Conservation (phyloP, 2,329 filamentous ascomycete species). For the Talaromyces sp. region DNA sequence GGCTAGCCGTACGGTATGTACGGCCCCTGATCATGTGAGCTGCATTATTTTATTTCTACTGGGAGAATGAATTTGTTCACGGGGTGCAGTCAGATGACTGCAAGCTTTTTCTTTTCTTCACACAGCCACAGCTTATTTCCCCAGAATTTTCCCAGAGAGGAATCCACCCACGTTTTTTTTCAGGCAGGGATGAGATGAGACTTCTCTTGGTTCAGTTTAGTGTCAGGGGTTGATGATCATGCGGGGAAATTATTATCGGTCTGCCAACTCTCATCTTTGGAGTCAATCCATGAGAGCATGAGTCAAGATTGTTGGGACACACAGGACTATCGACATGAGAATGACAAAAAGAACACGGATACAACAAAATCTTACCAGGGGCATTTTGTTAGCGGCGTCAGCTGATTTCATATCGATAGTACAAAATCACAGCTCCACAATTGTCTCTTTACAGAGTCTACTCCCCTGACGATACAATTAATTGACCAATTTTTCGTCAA, state of each 20-base stretch:
- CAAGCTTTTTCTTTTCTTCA: not conserved
- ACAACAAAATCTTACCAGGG: not conserved
- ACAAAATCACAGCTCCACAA: not conserved
- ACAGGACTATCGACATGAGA: not conserved
- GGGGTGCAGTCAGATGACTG: not conserved
- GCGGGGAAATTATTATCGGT: not conserved
- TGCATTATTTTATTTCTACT: not conserved
- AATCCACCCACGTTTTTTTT: not conserved
- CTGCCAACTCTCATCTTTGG: not conserved
- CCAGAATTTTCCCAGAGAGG: not conserved
- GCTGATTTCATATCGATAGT: not conserved
- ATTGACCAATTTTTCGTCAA: not conserved
- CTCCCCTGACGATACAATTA: not conserved
- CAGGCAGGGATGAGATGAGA: not conserved
- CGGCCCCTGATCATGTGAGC: not conserved
- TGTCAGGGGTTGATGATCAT: not conserved
- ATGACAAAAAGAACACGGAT: not conserved
- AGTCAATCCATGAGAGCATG: not conserved
- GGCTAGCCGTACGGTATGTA: not conserved
- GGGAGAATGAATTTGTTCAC: not conserved
- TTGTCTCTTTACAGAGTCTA: not conserved
- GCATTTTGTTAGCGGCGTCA: not conserved
- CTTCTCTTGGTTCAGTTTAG: not conserved
- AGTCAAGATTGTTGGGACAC: not conserved
- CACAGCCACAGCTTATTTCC: not conserved